Percentiles rank a stretch among this genome's conserved stretches.
These are phyloP conservation scores for Spongispora temasekensis DNA, from an alignment of 1,284 basidiomycete species.

Conservation along the genomic window DNA sequence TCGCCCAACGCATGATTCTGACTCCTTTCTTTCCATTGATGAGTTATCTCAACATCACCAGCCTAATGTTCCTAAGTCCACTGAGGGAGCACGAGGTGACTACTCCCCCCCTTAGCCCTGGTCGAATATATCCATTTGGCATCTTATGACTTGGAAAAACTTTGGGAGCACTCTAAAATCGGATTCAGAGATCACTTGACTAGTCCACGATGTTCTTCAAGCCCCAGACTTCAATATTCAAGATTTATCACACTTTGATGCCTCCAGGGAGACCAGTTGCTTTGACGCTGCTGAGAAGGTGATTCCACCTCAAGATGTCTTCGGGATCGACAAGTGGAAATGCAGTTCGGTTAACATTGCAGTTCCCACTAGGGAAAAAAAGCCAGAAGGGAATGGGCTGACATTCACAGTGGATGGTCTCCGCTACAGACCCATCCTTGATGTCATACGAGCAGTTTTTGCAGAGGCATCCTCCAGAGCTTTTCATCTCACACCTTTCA, in stretches of 20 bases:
- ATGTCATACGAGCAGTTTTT: not conserved
- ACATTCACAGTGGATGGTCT: not conserved
- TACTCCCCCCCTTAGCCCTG: slow-evolving; percentile 1
- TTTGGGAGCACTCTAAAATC: not conserved
- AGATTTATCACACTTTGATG: not conserved
- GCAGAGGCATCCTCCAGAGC: not conserved
- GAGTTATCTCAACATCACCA: not conserved
- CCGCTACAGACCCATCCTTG: not conserved
- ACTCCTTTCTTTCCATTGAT: not conserved
- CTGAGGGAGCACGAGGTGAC: not conserved
- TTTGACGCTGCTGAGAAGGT: not conserved
- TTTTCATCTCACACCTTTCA: slow-evolving; percentile 10
- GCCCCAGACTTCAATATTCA: too few relatives aligned
- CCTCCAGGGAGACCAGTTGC: not conserved
- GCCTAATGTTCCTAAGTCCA: not conserved
- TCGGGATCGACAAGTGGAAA: slow-evolving; percentile 1
- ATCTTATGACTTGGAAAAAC: not conserved
- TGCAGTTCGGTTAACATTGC: not conserved
- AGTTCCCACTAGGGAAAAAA: slow-evolving; percentile 5
- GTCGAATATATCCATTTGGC: not conserved
- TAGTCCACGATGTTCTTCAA: slow-evolving; percentile 2
- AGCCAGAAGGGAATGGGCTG: slow-evolving; percentile 1
- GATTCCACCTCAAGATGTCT: not conserved
- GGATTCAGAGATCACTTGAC: not conserved
- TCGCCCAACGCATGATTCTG: not conserved